A percentile compares a stretch with the other conserved stretches of the same genome.
phyloP scores from a whole-genome alignment of 1,284 basidiomycete genomes.

The Rhizopogon parksii region DNA sequence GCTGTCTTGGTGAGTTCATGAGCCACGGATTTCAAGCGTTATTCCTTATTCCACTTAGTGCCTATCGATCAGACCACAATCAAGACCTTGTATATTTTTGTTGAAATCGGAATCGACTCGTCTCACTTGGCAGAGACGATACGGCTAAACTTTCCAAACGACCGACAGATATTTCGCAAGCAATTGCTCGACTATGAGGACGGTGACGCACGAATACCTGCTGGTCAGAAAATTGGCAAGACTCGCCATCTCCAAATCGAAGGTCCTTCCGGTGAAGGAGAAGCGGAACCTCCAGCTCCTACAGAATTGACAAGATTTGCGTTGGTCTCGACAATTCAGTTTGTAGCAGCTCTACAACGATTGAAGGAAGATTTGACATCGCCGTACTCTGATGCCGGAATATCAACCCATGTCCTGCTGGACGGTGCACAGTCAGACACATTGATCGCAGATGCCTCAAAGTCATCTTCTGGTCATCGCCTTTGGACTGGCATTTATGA shows the following conservation, averaged over 20 bases:
- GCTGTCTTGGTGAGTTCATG: constrained; percentile 71
- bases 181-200: constrained; percentile 53
- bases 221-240: constrained; percentile 47
- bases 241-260: constrained; percentile 53
- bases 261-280: constrained; percentile 19
- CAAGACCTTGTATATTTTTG: constrained; percentile 96
- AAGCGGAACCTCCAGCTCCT: background rate
- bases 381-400: constrained; percentile 23
- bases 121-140: constrained; percentile 78
- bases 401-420: constrained; percentile 12
- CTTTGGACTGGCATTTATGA: constrained; percentile 69
- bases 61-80: constrained; percentile 92
- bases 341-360: constrained; percentile 82
- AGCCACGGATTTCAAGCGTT: background rate
- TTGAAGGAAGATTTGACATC: constrained; percentile 72
- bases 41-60: constrained; percentile 46
- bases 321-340: constrained; percentile 92
- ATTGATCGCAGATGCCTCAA: background rate
- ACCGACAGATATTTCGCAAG: constrained; percentile 55
- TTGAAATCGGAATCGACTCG: constrained; percentile 93
- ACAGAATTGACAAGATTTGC: constrained; percentile 64
- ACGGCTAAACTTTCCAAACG: constrained; percentile 84
- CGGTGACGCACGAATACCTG: constrained; percentile 37
- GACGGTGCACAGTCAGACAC: constrained; percentile 4
- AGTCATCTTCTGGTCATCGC: constrained; percentile 4